Evolutionary conservation across 1,139 yeast species (phyloP).

Genomic region (Trichomonascaceae sp.): DNA sequence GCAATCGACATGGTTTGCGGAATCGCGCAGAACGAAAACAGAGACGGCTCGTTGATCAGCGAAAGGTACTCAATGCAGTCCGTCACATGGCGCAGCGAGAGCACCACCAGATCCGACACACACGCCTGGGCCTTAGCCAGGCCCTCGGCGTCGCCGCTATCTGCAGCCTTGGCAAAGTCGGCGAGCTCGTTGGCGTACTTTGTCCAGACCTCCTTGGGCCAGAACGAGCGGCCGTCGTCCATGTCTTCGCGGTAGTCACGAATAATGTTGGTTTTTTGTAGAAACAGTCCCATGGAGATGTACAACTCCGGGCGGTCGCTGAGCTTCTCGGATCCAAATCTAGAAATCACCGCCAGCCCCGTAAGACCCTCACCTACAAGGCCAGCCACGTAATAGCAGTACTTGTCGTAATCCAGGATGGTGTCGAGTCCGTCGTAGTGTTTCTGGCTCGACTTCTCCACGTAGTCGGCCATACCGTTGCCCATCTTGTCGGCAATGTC

Average conservation of each 20-base stretch:
- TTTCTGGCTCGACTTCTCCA: conserved; percentile 56
- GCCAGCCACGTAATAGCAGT: conserved; percentile 97
- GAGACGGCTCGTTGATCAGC: conserved; percentile 64
- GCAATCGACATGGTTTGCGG: conserved; percentile 99
- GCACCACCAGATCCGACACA: conserved; percentile 67
- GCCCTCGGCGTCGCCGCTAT: conserved; percentile 48
- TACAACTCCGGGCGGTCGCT: conserved; percentile 43
- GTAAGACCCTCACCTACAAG: conserved; percentile 94
- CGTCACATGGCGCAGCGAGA: conserved; percentile 65
- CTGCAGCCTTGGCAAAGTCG: conserved; percentile 30
- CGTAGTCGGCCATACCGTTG: conserved; percentile 94
- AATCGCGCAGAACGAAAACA: conserved; percentile 87
- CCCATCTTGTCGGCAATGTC: conserved; percentile 83
- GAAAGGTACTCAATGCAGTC: conserved; percentile 71
- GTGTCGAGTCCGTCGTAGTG: conserved; percentile 70
- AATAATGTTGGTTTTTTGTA: conserved; percentile 90
- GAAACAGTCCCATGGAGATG: conserved; percentile 87
- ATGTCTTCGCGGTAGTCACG: conserved; percentile 92
- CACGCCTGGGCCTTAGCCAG: conserved; percentile 44
- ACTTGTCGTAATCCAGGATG: conserved; percentile 68
- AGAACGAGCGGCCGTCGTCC: conserved; percentile 84
- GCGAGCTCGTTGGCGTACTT: conserved; percentile 40
- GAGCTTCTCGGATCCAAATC: conserved; percentile 34
- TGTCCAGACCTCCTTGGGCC: conserved; percentile 93
- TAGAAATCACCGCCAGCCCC: conserved; percentile 39